Evolutionary conservation across 495 filamentous ascomycete species (phyloP).

Genomic region (Choiromyces venosus): DNA sequence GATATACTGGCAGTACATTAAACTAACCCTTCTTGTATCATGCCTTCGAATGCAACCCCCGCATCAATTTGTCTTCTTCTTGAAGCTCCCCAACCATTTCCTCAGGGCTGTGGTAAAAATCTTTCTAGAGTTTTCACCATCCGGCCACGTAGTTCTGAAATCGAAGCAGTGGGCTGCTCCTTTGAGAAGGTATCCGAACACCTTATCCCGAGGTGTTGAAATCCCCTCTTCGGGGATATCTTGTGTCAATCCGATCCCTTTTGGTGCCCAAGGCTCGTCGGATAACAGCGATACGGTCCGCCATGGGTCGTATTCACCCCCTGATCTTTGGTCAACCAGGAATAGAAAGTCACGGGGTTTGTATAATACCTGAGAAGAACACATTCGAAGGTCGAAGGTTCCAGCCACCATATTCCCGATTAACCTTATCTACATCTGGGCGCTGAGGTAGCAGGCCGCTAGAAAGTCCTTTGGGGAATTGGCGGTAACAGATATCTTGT

Average conservation of each 20-base stretch:
- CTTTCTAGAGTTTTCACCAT: slow-evolving; percentile 16
- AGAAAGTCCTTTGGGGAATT: slow-evolving; percentile 50
- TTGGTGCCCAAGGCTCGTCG: slow-evolving; percentile 46
- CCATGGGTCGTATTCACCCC: slow-evolving; percentile 54
- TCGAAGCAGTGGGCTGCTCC: slow-evolving; percentile 54
- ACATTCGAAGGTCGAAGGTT: slow-evolving; percentile 54
- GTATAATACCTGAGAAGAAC: slow-evolving; percentile 43
- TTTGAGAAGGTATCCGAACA: slow-evolving; percentile 53
- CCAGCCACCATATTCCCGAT: slow-evolving; percentile 53
- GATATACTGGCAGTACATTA: background rate
- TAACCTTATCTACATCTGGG: slow-evolving; percentile 45
- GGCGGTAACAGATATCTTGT: slow-evolving; percentile 51
- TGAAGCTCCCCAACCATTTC: slow-evolving; percentile 51
- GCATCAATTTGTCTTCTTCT: slow-evolving; percentile 3
- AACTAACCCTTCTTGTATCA: background rate
- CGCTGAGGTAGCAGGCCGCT: slow-evolving; percentile 47
- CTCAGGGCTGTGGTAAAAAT: slow-evolving; percentile 54
- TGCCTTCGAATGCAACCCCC: background rate
- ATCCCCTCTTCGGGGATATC: slow-evolving; percentile 50
- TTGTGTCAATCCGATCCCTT: slow-evolving; percentile 40
- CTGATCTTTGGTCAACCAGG: slow-evolving; percentile 16
- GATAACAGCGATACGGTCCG: slow-evolving; percentile 51
- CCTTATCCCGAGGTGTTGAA: slow-evolving; percentile 40
- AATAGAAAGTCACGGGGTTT: background rate
- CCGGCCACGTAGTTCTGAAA: slow-evolving; percentile 41